These are phyloP conservation scores for Teunomyces cretensis DNA, from an alignment of 805 yeast species.

Conservation along the genomic window DNA sequence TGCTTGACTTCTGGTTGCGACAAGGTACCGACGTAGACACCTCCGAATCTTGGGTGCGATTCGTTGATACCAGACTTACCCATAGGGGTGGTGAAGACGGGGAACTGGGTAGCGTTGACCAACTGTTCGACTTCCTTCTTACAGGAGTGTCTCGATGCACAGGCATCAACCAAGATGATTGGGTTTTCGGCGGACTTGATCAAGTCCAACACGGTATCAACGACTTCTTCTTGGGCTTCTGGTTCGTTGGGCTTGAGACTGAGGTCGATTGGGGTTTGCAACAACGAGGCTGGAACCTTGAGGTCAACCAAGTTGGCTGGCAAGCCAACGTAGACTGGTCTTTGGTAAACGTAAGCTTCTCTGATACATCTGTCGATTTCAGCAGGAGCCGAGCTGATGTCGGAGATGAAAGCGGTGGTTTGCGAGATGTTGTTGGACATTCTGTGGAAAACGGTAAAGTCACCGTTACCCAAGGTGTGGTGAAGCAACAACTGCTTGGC, in stretches of 20 bases:
- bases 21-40: constrained; percentile 29
- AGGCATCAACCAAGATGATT: constrained; percentile 30
- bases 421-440: constrained; percentile 34
- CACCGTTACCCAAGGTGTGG: constrained; percentile 46
- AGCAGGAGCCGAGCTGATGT: constrained; percentile 26
- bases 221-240: constrained; percentile 33
- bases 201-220: constrained; percentile 23
- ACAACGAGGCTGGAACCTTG: constrained; percentile 27
- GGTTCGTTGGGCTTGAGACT: constrained; percentile 27
- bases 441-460: constrained; percentile 38
- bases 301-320: constrained; percentile 38
- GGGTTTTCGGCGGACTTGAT: constrained; percentile 25
- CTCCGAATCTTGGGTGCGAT: constrained; percentile 27
- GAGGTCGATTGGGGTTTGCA: constrained; percentile 30
- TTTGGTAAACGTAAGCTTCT: constrained; percentile 32
- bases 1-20: constrained; percentile 27
- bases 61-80: constrained; percentile 29
- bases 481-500: constrained; percentile 40
- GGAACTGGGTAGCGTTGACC: constrained; percentile 26
- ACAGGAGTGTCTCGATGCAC: constrained; percentile 29
- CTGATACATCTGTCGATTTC: constrained; percentile 34
- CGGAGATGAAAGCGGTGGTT: constrained; percentile 30
- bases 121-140: constrained; percentile 22
- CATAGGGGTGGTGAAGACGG: constrained; percentile 30
- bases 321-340: constrained; percentile 35